phyloP scores from a whole-genome alignment of 2,329 filamentous ascomycete genomes.

The Hymenoscyphus repandus region DNA sequence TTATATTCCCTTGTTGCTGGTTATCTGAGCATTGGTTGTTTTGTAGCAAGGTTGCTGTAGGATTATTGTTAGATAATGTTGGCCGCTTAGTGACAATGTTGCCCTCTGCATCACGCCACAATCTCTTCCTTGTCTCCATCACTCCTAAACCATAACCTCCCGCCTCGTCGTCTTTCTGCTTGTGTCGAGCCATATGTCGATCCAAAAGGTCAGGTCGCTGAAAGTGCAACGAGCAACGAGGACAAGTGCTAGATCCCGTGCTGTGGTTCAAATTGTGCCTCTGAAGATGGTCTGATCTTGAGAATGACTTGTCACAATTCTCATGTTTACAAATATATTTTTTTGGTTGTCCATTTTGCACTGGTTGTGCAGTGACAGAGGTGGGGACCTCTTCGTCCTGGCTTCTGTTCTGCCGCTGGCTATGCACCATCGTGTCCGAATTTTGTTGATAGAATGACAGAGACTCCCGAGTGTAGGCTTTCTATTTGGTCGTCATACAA shows the following conservation, averaged over 20 bases:
- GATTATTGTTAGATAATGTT: conserved; percentile 7
- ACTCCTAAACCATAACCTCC: conserved; percentile 45
- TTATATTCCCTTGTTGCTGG: not conserved
- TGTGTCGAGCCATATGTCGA: conserved; percentile 52
- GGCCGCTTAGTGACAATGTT: conserved; percentile 44
- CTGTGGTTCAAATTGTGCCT: conserved; percentile 53
- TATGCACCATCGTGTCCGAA: too few species aligned
- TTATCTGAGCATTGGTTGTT: not conserved
- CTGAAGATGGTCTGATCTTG: conserved; percentile 52
- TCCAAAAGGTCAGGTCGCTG: conserved; percentile 54
- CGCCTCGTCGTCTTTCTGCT: conserved; percentile 50
- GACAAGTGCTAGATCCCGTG: conserved; percentile 49
- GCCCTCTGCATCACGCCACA: conserved; percentile 50
- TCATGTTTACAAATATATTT: conserved; percentile 38
- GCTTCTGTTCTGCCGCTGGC: too few species aligned
- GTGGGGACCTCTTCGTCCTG: not conserved
- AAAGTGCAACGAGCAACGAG: conserved; percentile 55
- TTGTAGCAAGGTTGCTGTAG: conserved; percentile 1
- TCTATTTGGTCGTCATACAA: too few species aligned
- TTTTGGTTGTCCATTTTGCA: conserved; percentile 8
- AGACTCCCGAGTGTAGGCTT: too few species aligned
- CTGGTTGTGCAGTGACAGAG: not conserved
- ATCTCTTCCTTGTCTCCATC: conserved; percentile 49
- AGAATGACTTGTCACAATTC: conserved; percentile 48
- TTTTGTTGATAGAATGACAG: too few species aligned